phyloP scores from a whole-genome alignment of 164 flowering plant genomes.

The Magnolia changhungtana region DNA sequence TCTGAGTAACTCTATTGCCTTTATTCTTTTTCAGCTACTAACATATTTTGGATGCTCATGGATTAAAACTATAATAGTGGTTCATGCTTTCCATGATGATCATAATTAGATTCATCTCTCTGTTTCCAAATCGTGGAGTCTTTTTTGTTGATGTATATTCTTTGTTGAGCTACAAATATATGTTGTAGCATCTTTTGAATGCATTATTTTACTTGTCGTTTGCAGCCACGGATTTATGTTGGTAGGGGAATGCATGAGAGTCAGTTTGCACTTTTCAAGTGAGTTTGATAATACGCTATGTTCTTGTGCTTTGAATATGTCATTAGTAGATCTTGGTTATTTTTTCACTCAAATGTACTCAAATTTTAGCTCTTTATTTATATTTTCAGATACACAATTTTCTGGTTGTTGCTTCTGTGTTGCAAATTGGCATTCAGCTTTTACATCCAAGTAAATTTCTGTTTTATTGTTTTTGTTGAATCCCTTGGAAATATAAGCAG shows the following conservation, averaged over 20 bases:
- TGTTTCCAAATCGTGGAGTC: not conserved
- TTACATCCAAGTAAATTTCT: constrained; percentile 52
- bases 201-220: constrained; percentile 4
- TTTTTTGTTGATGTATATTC: not conserved
- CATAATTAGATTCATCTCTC: not conserved
- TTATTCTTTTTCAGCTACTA: not conserved
- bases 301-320: not conserved
- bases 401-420: constrained; percentile 79
- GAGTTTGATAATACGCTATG: constrained; percentile 31
- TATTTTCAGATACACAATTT: constrained; percentile 72
- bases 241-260: constrained; percentile 99
- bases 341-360: not conserved
- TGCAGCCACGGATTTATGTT: constrained; percentile 92
- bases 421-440: constrained; percentile 80
- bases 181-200: not conserved
- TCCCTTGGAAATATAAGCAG: not conserved
- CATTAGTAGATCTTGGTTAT: not conserved
- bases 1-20: not conserved
- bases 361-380: constrained; percentile 2
- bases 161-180: not conserved
- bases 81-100: not conserved
- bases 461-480: not conserved
- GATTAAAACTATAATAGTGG: not conserved
- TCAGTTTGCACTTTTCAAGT: constrained; percentile 85
- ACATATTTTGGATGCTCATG: not conserved